phyloP scores from a whole-genome alignment of 2,329 filamentous ascomycete genomes.

The Cryphonectria radicalis region DNA sequence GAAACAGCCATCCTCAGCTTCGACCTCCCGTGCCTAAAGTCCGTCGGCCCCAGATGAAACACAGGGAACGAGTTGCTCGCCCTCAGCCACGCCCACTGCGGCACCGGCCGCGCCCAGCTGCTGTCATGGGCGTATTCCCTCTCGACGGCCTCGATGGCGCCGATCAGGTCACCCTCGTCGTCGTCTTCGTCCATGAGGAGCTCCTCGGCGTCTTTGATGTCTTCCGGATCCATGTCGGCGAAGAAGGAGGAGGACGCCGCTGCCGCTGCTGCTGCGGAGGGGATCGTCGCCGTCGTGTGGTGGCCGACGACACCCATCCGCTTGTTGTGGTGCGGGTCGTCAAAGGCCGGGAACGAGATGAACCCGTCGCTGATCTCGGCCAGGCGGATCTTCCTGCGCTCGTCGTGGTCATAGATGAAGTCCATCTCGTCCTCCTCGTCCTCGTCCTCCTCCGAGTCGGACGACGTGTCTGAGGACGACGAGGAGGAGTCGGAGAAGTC shows the following conservation, averaged over 20 bases:
- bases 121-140: not conserved
- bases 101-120: constrained; percentile 16
- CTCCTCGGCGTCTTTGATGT: not conserved
- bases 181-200: constrained; percentile 9
- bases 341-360: constrained; percentile 8
- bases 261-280: not conserved
- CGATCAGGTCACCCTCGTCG: not conserved
- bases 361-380: constrained; percentile 6
- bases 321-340: not conserved
- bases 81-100: constrained; percentile 19
- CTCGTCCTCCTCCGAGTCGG: constrained; percentile 8
- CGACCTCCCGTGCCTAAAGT: constrained; percentile 20
- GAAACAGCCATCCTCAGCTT: constrained; percentile 14
- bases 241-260: not conserved
- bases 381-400: not conserved
- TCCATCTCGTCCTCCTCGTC: constrained; percentile 15
- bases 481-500: constrained; percentile 6
- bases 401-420: not conserved
- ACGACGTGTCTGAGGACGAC: not conserved
- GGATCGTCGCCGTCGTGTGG: not conserved
- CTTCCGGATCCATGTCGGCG: constrained; percentile 9
- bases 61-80: constrained; percentile 25
- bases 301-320: not conserved
- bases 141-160: not conserved
- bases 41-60: constrained; percentile 11